These are phyloP conservation scores for Fusarium fujikuroi DNA, from an alignment of 2,329 filamentous ascomycete species.

Conservation along the genomic window DNA sequence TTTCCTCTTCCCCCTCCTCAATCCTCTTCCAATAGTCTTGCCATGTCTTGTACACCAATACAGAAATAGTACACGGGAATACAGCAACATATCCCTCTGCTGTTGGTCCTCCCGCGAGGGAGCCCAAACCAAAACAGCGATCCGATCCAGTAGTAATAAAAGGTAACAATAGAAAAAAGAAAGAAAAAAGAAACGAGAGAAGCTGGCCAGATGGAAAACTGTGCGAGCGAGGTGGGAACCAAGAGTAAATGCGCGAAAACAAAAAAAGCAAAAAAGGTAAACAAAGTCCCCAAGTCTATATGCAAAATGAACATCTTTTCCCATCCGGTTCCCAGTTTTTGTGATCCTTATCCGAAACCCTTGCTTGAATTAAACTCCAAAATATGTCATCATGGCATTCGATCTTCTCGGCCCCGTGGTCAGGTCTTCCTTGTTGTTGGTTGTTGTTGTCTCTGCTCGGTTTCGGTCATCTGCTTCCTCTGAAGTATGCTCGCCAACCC, in stretches of 20 bases:
- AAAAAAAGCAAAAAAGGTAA: slow-evolving; percentile 27
- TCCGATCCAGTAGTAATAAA: slow-evolving; percentile 13
- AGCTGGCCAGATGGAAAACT: slow-evolving; percentile 22
- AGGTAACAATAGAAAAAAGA: slow-evolving; percentile 25
- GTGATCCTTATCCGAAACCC: slow-evolving; percentile 38
- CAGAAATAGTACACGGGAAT: slow-evolving; percentile 41
- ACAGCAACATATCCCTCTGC: slow-evolving; percentile 30
- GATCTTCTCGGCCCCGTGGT: slow-evolving; percentile 4
- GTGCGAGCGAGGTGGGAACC: slow-evolving; percentile 29
- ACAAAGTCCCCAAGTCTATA: slow-evolving; percentile 44
- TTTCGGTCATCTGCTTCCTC: slow-evolving; percentile 16
- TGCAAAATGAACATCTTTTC: slow-evolving; percentile 45
- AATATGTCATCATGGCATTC: slow-evolving; percentile 27
- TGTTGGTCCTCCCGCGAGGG: slow-evolving; percentile 38
- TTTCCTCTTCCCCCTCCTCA: slow-evolving; percentile 32
- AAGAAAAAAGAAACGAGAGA: slow-evolving; percentile 34
- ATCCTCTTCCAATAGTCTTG: slow-evolving; percentile 37
- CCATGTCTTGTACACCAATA: slow-evolving; percentile 45
- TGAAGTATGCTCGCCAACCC: slow-evolving; percentile 17
- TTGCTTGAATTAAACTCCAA: slow-evolving; percentile 31
- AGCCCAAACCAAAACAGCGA: slow-evolving; percentile 24
- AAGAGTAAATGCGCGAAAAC: slow-evolving; percentile 13
- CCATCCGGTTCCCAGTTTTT: slow-evolving; percentile 44
- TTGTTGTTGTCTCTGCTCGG: slow-evolving; percentile 11
- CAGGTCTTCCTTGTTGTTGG: slow-evolving; percentile 1